Base-by-base conservation (phyloP, 1,139 yeast species). In the Hansenula lynferdii region DNA sequence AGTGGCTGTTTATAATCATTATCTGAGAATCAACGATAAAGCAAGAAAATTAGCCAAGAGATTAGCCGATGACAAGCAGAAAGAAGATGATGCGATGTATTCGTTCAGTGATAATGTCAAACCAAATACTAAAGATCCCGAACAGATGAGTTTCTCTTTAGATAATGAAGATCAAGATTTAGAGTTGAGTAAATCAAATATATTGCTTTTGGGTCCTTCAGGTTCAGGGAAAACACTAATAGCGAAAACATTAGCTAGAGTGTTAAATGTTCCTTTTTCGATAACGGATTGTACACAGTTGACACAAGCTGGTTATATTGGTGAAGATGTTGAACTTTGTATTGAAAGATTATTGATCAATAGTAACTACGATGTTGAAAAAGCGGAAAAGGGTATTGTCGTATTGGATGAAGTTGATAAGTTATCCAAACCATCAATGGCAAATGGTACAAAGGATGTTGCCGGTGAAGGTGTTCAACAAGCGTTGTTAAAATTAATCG, bases 381-480 rank as follows among this genome's bases (percentile, higher is more conserved):
- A 61, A 34, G 70, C 75, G 16, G 76, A 74, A 47, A 61, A 65
- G 40, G 80, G 80, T 6, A 73, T 75, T 28, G 65, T 75, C 36
- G 78, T 74, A 3, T 53, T 75, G 5, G 80, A 75, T 54, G 80
- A 75, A 48, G 60, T 73, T 20, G 80, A 75, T 48, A 75, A 75
- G 42, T 49, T 75, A 12, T 69, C 79, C 0, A 70, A 72, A 44
- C 71, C 72, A 7, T 55, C 65, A 2, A 58, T 62, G 19, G 56
- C 60, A 31, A 61, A 62, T 31, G 75, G 76, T 4, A 64, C 72
- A 0, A 69, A 72, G 42, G 80, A 75, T 52, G 75, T 75, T 8
- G 63, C 77, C 0, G 80, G 80, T 10, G 80, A 74, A 54, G 80
- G 80, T 34, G 80, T 75, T 11, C 80, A 75, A 45, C 80, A 75